Evolutionary conservation across 179 eudicot genomes (phyloP), one percentile per base, ranked within the genome.

Genomic region (Actinidia polygama): DNA sequence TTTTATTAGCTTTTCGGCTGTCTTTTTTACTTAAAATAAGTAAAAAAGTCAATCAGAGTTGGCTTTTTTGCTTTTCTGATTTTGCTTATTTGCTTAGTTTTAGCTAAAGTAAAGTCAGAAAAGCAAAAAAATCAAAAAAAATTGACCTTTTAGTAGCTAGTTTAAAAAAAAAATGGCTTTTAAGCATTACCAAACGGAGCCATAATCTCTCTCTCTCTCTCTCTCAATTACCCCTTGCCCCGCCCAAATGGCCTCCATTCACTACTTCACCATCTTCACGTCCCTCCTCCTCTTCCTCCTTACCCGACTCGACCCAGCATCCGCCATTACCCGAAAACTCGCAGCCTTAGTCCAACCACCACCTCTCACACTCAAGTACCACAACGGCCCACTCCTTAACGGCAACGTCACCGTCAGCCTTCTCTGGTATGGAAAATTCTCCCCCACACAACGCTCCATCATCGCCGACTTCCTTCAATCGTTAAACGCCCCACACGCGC

Each of bases 381-480:
- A 90, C 83, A 82, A 87, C 6, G 92, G 93, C 66, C 81, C 89
- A 0, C 90, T 85, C 30, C 87, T 87, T 0, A 81, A 54, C 14
- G 93, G 93, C 66, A 71, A 76, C 14, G 59, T 91, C 61, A 54
- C 87, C 68, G 75, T 91, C 78, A 89, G 88, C 54, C 90, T 89
- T 19, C 79, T 90, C 51, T 90, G 91, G 91, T 90, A 90, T 72
- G 93, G 93, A 0, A 80, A 81, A 1, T 90, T 90, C 89, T 76
- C 86, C 50, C 86, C 89, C 1, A 18, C 77, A 85, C 91, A 90
- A 79, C 88, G 89, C 14, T 83, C 93, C 62, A 83, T 87, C 58
- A 80, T 90, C 51, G 47, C 69, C 18, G 91, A 90, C 55, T 90
- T 89, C 80, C 10, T 90, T 87, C 23, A 79, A 40, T 90, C 93